Conservation (phyloP, 805 yeast genomes). For the Tetrapisispora iriomotensis region DNA sequence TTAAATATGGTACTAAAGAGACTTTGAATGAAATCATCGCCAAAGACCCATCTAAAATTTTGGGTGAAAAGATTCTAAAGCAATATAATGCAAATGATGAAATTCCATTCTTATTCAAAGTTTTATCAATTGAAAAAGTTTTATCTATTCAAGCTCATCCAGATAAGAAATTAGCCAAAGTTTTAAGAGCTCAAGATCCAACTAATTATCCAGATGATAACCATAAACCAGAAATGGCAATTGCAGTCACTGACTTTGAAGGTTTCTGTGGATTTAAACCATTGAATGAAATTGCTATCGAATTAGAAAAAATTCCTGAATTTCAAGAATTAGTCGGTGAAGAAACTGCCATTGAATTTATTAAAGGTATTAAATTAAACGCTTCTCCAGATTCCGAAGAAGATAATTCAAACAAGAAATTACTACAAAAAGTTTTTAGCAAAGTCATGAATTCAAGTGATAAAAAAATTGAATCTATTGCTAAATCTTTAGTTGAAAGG, state of each 20-base stretch:
- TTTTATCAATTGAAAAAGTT: constrained; percentile 84
- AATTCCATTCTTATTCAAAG: constrained; percentile 89
- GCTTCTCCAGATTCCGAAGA: constrained; percentile 41
- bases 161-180: constrained; percentile 72
- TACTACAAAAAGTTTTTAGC: constrained; percentile 67
- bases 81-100: constrained; percentile 63
- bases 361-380: constrained; percentile 35
- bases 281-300: constrained; percentile 58
- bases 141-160: constrained; percentile 97
- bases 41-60: constrained; percentile 44
- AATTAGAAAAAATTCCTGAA: constrained; percentile 69
- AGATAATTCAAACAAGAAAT: constrained; percentile 48
- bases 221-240: constrained; percentile 99
- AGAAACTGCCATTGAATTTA: constrained; percentile 46
- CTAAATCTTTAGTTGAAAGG: constrained; percentile 56
- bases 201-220: constrained; percentile 94
- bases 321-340: constrained; percentile 60
- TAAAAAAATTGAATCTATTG: constrained; percentile 41
- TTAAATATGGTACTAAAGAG: constrained; percentile 42
- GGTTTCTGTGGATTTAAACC: constrained; percentile 99
- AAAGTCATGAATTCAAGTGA: constrained; percentile 79
- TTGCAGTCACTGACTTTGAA: constrained; percentile 91
- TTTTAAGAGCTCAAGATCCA: constrained; percentile 75
- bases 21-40: constrained; percentile 59
- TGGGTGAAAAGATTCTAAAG: constrained; percentile 48